Conservation (phyloP, 208 protist genomes). For the Crithidia brevicula region DNA sequence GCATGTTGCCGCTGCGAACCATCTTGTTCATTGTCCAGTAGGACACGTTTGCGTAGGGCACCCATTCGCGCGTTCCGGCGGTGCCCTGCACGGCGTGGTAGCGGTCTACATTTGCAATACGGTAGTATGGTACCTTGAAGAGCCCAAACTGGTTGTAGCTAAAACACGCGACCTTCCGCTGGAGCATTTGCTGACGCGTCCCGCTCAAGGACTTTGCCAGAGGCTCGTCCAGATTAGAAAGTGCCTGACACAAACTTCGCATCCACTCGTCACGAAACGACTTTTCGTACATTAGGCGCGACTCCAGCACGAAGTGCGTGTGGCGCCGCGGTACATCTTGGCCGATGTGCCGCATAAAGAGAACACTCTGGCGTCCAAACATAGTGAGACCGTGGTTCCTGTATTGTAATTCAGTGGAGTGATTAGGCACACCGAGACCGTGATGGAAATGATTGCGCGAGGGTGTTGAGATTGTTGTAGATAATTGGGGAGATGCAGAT, state of each 20-base stretch:
- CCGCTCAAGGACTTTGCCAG: slow-evolving; percentile 77
- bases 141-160: slow-evolving; percentile 93
- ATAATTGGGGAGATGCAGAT: too few species aligned
- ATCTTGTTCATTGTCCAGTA: slow-evolving; percentile 93
- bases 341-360: slow-evolving; percentile 84
- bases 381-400: too few species aligned
- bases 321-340: slow-evolving; percentile 89
- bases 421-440: too few species aligned
- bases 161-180: slow-evolving; percentile 88
- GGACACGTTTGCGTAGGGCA: slow-evolving; percentile 89
- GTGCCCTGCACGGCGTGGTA: slow-evolving; percentile 84
- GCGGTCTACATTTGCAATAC: slow-evolving; percentile 85
- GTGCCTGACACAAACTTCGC: slow-evolving; percentile 77
- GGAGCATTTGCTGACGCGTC: slow-evolving; percentile 77
- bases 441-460: too few species aligned
- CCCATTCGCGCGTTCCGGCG: slow-evolving; percentile 87
- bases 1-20: slow-evolving; percentile 80
- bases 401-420: too few species aligned
- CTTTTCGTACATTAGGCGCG: slow-evolving; percentile 91
- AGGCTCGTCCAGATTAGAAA: slow-evolving; percentile 79
- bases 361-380: slow-evolving; percentile 37
- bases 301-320: slow-evolving; percentile 87
- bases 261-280: slow-evolving; percentile 93
- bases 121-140: slow-evolving; percentile 83
- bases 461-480: too few species aligned